These are phyloP conservation scores for Phenoliferia sp. DNA, from an alignment of 1,284 basidiomycete species.

Conservation along the genomic window DNA sequence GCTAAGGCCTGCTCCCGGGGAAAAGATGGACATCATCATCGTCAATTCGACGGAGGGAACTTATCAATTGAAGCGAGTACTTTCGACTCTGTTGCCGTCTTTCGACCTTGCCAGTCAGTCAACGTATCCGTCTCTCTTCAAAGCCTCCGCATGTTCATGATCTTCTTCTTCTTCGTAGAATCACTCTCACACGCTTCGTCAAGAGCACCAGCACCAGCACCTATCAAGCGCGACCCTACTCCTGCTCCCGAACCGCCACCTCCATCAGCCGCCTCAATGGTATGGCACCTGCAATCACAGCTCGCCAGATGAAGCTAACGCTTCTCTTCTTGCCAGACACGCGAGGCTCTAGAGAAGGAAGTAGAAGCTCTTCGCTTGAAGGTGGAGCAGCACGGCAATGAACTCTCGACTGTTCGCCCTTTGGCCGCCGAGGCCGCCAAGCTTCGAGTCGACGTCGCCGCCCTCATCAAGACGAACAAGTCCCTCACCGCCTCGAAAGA, in stretches of 20 bases:
- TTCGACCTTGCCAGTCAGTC: conserved; percentile 27
- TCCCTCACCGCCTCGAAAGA: conserved; percentile 23
- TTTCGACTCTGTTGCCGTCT: neutral
- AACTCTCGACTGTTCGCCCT: neutral
- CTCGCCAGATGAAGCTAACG: too few relatives aligned
- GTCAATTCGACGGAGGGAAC: conserved; percentile 16
- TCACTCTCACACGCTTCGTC: conserved; percentile 13
- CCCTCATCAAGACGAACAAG: conserved; percentile 17
- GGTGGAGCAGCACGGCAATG: neutral
- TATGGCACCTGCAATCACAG: too few relatives aligned
- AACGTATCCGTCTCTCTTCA: neutral
- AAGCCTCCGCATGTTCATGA: too few relatives aligned
- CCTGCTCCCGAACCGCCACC: conserved; percentile 10
- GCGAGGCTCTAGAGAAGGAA: conserved; percentile 29
- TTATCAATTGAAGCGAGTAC: conserved; percentile 22
- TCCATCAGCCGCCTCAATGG: conserved; percentile 8
- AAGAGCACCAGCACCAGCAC: neutral
- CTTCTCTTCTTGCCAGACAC: conserved; percentile 11
- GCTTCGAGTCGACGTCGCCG: conserved; percentile 12
- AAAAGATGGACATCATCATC: conserved; percentile 31
- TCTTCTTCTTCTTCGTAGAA: neutral
- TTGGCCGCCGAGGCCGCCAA: conserved; percentile 17
- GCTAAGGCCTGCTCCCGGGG: conserved; percentile 18
- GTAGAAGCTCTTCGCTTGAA: conserved; percentile 7
- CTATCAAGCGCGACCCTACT: conserved; percentile 4